Evolutionary conservation across 768 basidiomycete genomes (phyloP).

Genomic region (Gelatoporia subvermispora): DNA sequence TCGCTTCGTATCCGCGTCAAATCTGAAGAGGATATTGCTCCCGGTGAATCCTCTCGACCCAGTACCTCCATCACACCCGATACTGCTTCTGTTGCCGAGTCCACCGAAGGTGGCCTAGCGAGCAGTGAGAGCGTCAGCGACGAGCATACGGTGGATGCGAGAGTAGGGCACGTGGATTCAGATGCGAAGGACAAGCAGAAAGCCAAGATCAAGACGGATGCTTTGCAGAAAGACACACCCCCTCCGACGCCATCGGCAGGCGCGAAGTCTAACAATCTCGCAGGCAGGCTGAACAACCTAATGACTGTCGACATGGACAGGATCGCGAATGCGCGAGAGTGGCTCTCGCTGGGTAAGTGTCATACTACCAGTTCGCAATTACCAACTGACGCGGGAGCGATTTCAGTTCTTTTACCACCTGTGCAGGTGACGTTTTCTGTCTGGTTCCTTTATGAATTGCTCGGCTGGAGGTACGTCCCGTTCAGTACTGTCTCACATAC

Average conservation of each 20-base stretch:
- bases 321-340: constrained; percentile 24
- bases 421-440: constrained; percentile 34
- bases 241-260: constrained; percentile 28
- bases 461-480: constrained; percentile 39
- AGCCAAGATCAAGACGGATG: background rate
- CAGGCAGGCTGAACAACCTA: constrained; percentile 75
- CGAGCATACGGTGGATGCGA: constrained; percentile 13
- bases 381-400: background rate
- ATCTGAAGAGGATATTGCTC: constrained; percentile 19
- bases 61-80: constrained; percentile 22
- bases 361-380: background rate
- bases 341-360: constrained; percentile 11
- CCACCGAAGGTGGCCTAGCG: background rate
- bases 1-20: constrained; percentile 49
- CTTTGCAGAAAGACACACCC: constrained; percentile 5
- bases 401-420: constrained; percentile 29
- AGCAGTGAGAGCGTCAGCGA: constrained; percentile 5
- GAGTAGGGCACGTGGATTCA: constrained; percentile 4
- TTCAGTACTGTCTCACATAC: too few species aligned
- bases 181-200: background rate
- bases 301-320: constrained; percentile 54
- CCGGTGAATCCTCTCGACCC: constrained; percentile 16
- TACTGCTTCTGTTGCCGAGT: constrained; percentile 15
- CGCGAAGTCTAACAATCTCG: constrained; percentile 45
- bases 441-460: constrained; percentile 37